Conservation (phyloP, 805 yeast genomes). For the Wickerhamiella azyma region DNA sequence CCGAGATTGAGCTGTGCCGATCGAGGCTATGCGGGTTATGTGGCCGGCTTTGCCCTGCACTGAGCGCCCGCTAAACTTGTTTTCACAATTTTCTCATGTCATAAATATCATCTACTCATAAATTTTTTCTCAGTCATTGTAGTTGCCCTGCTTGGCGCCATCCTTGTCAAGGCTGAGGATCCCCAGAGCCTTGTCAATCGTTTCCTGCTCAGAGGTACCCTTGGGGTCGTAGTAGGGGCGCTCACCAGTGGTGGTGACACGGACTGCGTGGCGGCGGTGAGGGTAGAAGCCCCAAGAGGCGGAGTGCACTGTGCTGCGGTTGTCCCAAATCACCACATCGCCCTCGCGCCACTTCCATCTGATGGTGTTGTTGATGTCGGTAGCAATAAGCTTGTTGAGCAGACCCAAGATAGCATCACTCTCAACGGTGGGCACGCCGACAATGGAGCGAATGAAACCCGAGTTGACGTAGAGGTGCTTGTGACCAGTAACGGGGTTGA, state of each 20-base stretch:
- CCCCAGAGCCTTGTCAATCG: slow-evolving; percentile 20
- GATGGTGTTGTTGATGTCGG: slow-evolving; percentile 46
- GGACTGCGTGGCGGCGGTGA: slow-evolving; percentile 54
- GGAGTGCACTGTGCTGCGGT: slow-evolving; percentile 55
- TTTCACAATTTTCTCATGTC: too few relatives aligned
- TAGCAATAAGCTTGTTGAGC: slow-evolving; percentile 38
- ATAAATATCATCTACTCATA: neutral
- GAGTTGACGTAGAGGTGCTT: slow-evolving; percentile 48
- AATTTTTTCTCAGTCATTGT: slow-evolving; percentile 20
- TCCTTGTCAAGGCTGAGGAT: slow-evolving; percentile 19
- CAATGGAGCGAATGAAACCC: slow-evolving; percentile 48
- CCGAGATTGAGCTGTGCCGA: too few relatives aligned
- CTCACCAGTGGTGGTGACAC: slow-evolving; percentile 66
- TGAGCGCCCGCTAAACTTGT: too few relatives aligned
- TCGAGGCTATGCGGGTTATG: too few relatives aligned
- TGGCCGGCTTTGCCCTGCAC: too few relatives aligned
- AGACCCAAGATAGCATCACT: slow-evolving; percentile 44
- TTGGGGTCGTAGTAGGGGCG: slow-evolving; percentile 33
- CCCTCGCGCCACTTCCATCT: slow-evolving; percentile 60
- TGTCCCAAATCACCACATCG: slow-evolving; percentile 68
- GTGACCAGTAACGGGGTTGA: slow-evolving; percentile 56
- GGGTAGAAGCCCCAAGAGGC: slow-evolving; percentile 65
- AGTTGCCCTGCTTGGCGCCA: slow-evolving; percentile 22
- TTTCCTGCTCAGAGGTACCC: slow-evolving; percentile 18
- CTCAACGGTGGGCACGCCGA: slow-evolving; percentile 57